A percentile compares a stretch with the other conserved stretches of the same genome.
Conservation (phyloP, 441 rosid species). For the Adansonia madagascariensis region DNA sequence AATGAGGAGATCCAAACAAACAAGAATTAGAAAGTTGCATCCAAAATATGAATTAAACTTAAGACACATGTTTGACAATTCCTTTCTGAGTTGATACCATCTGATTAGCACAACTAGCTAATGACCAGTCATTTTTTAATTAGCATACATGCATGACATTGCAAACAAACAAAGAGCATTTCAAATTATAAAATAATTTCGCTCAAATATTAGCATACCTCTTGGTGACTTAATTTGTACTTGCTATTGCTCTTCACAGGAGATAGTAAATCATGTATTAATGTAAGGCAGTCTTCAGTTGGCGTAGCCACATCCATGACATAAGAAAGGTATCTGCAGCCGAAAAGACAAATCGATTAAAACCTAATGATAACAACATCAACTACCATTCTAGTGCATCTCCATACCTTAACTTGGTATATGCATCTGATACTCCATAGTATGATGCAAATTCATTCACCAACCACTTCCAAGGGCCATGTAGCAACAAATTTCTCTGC, state of each 20-base stretch:
- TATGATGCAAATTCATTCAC: slow-evolving; percentile 82
- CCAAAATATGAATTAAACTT: neutral
- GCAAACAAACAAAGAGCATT: neutral
- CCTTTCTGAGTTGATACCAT: slow-evolving; percentile 23
- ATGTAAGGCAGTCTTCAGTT: slow-evolving; percentile 77
- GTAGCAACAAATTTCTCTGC: slow-evolving; percentile 73
- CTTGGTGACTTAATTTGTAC: slow-evolving; percentile 86
- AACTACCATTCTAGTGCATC: slow-evolving; percentile 18
- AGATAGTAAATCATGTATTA: slow-evolving; percentile 64
- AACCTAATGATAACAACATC: neutral
- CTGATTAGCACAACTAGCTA: neutral
- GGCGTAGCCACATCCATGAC: slow-evolving; percentile 98
- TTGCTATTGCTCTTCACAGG: slow-evolving; percentile 80
- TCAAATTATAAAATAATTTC: slow-evolving; percentile 4
- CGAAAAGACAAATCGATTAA: slow-evolving; percentile 25
- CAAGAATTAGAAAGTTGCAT: neutral
- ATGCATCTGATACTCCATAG: slow-evolving; percentile 88
- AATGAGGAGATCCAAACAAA: slow-evolving; percentile 5
- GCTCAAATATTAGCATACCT: slow-evolving; percentile 50
- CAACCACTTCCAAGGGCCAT: slow-evolving; percentile 96
- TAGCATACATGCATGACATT: neutral
- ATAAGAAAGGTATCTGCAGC: slow-evolving; percentile 81
- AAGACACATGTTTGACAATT: neutral
- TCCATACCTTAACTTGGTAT: slow-evolving; percentile 79
- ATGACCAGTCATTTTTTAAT: neutral